Evolutionary conservation across 2,329 filamentous ascomycete species (phyloP), one percentile per base, ranked within the genome.

Genomic region (Amphichorda felina): DNA sequence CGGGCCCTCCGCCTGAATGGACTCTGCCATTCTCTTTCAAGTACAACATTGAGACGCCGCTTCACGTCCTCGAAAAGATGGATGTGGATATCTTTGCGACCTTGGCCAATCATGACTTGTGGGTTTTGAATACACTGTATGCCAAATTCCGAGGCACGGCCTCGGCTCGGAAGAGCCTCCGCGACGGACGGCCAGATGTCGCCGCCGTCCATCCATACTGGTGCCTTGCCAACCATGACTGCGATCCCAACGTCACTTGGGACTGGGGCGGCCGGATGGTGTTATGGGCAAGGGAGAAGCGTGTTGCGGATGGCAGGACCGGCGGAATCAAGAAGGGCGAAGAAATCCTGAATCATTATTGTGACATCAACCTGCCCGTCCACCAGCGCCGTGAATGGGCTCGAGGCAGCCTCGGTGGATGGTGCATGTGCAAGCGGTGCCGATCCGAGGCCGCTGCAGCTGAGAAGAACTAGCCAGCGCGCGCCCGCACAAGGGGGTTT

Each of bases 221-320:
- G 87, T 96, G 88, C 58, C 68, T 96, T 21, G 88, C 89, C 19
- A 98, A 98, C 50, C 91, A 98, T 55, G 86, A 87, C 54, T 98
- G 91, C 59, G 79, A 94, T 52, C 91, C 91, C 8, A 95, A 94
- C 55, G 87, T 96, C 27, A 74, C 74, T 4, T 98, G 91, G 91
- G 84, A 94, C 50, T 95, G 88, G 85, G 78, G 81, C 19, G 83
- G 82, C 1, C 71, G 70, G 35, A 88, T 91, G 70, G 71, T 74
- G 25, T 73, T 91, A 40, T 75, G 66, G 64, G 73, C 75, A 2
- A 64, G 77, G 33, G 63, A 75, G 41, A 60, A 68, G 42, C 63
- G 74, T 26, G 64, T 81, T 4, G 59, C 70, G 5, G 70, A 69
- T 51, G 47, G 54, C 27, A 47, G 46, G 2, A 54, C 59, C 2